Evolutionary conservation across 768 basidiomycete genomes (phyloP), one percentile per base, ranked within the genome.

Genomic region (Pleurotus sapidus): DNA sequence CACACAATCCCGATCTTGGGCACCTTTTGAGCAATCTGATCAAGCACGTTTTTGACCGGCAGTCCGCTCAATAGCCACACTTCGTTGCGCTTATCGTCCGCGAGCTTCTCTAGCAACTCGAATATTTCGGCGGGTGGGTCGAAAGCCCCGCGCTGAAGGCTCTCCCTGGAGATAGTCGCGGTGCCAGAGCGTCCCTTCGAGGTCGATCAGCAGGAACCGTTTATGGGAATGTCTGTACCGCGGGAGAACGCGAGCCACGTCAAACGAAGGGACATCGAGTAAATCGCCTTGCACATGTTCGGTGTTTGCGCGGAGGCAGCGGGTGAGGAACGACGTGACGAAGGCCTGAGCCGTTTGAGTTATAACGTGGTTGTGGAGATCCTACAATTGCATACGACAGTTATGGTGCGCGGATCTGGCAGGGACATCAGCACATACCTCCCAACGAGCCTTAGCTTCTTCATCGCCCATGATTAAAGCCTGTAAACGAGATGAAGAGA

Each of bases 341-440:
- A 93, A 95, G 0, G 88, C 78, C 64, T 95, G 93, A 0, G 93
- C 91, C 0, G 89, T 93, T 67, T 95, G 93, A 0, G 89, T 89
- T 11, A 84, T 84, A 50, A 95, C 93, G 61, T 95, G 93, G 59
- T 82, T 84, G 68, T 94, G 90, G 0, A 95, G 75, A 58, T 95
- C 93, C 78, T 81, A 45, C 39, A 50, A 46, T 4, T 7, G 43
- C 51, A 39, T 34, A 34, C 4, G 17, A 55, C 14, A 43, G 23
- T 9, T 42, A n/a, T 11, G 9, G 18, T 14, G 23, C 27, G 2
- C 17, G 1, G 23, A 25, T 11, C 30, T 12, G 34, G 30, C 15
- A 49, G 14, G 14, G 12, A 46, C n/a, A 20, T n/a, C 49, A 18
- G 5, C 6, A 66, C 75, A n/a, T 56, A 84, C 84, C 72, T 87